Evolutionary conservation across 2,329 filamentous ascomycete genomes (phyloP).

Genomic region (Zymoseptoria tritici): DNA sequence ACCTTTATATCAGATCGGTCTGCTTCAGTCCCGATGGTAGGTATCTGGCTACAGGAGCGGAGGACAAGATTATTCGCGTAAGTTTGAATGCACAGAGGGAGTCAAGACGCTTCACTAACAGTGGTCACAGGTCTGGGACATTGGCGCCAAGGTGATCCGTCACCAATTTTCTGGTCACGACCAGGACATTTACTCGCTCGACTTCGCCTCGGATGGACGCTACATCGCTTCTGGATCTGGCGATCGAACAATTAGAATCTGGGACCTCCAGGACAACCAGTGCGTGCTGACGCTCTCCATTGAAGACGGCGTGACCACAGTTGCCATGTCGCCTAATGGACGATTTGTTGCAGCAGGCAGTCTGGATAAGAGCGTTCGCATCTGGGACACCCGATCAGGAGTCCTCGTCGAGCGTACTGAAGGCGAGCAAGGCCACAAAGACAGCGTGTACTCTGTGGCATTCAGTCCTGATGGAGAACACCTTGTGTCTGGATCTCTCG

Average conservation of each 20-base stretch:
- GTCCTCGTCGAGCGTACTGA: constrained; percentile 87
- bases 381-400: constrained; percentile 86
- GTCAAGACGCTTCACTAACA: neutral
- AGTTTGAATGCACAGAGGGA: constrained; percentile 27
- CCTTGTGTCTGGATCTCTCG: constrained; percentile 86
- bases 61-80: constrained; percentile 94
- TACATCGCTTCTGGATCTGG: constrained; percentile 94
- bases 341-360: constrained; percentile 91
- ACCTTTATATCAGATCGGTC: constrained; percentile 94
- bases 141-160: constrained; percentile 71
- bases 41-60: constrained; percentile 89
- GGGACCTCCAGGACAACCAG: constrained; percentile 82
- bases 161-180: constrained; percentile 95
- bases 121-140: constrained; percentile 83
- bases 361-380: constrained; percentile 92
- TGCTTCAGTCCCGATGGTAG: constrained; percentile 97
- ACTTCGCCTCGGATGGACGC: constrained; percentile 87
- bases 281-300: constrained; percentile 83
- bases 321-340: constrained; percentile 92
- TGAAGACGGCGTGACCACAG: constrained; percentile 94
- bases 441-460: constrained; percentile 92
- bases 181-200: constrained; percentile 95
- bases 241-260: constrained; percentile 87
- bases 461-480: constrained; percentile 91
- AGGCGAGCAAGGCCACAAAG: constrained; percentile 88